Evolutionary conservation across 257 asterid genomes (phyloP), one percentile per base, ranked within the genome.

Genomic region (Petrea volubilis): DNA sequence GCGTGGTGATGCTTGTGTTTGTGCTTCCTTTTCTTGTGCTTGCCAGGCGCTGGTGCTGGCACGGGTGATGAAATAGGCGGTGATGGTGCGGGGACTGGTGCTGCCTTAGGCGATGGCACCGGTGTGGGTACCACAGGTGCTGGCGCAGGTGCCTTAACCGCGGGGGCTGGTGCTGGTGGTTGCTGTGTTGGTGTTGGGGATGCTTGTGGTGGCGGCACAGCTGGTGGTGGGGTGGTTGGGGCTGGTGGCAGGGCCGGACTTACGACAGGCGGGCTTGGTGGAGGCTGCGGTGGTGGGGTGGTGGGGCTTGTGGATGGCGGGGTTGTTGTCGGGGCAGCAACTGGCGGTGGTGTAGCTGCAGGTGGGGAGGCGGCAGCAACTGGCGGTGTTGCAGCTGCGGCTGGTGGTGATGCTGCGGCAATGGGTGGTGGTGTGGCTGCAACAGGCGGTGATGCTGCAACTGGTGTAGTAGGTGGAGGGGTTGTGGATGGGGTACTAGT

Each of bases 1-100:
- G 96, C 95, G 17, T 84, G 93, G 61, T 85, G 92, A 28, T 72
- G 88, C 72, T n/a, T 74, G 73, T 81, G 88, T 50, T 12, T 74
- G 76, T 80, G 88, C 81, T 47, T 82, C 71, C 76, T 74, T 64
- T 61, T 72, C 78, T 76, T 78, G 73, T 86, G 84, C 72, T 74
- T 79, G 56, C 73, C 58, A 2, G 84, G 84, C 11, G 84, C 81
- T 25, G 89, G 98, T 73, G 96, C 69, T 6, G 90, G 84, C 14
- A 76, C 82, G 17, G 92, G 91, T 55, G 96, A 43, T 20, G 70
- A 66, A 7, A 40, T 29, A n/a, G 81, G 10, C 7, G 90, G 90
- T 12, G 84, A 56, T 12, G 93, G 97, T 6, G 91, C 85, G 2
- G 87, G 89, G 8, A 74, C 52, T 38, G 88, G 88, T 72, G 88